Evolutionary conservation across 805 yeast species (phyloP).

Genomic region (Myxozyma sirexii): DNA sequence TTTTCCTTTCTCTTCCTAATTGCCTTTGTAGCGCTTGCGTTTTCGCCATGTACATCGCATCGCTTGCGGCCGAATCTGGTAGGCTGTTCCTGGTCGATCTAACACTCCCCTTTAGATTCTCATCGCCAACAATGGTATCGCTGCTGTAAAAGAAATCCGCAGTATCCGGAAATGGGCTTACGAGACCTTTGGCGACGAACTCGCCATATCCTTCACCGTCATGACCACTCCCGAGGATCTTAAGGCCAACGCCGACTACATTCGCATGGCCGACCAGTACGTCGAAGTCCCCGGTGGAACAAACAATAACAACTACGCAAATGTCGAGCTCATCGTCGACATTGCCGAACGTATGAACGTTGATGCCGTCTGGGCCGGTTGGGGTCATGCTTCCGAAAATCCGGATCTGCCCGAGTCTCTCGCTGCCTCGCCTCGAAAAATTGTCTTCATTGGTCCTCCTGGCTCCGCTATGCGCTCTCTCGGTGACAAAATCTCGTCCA

Average conservation of each 20-base stretch:
- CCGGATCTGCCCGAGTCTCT: slow-evolving; percentile 90
- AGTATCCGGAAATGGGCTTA: slow-evolving; percentile 98
- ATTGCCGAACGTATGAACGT: slow-evolving; percentile 95
- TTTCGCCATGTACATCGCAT: too few species aligned
- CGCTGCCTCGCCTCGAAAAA: slow-evolving; percentile 88
- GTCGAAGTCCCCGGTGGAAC: slow-evolving; percentile 99
- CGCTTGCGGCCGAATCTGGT: too few species aligned
- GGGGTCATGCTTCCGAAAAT: slow-evolving; percentile 99
- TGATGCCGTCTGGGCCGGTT: slow-evolving; percentile 99
- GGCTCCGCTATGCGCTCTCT: slow-evolving; percentile 99
- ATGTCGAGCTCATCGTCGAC: slow-evolving; percentile 95
- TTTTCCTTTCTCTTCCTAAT: background rate
- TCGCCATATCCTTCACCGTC: slow-evolving; percentile 89
- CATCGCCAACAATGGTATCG: slow-evolving; percentile 98
- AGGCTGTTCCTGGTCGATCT: background rate
- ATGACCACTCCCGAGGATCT: slow-evolving; percentile 99
- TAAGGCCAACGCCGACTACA: slow-evolving; percentile 94
- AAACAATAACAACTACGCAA: slow-evolving; percentile 96
- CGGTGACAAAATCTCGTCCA: slow-evolving; percentile 97
- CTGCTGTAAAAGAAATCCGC: slow-evolving; percentile 97
- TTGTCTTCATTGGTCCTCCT: slow-evolving; percentile 97
- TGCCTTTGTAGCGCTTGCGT: background rate
- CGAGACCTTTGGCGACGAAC: slow-evolving; percentile 96
- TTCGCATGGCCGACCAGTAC: slow-evolving; percentile 98
- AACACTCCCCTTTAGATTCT: slow-evolving; percentile 50